Conservation (phyloP, 768 basidiomycete genomes). For the Mycena alexandri region DNA sequence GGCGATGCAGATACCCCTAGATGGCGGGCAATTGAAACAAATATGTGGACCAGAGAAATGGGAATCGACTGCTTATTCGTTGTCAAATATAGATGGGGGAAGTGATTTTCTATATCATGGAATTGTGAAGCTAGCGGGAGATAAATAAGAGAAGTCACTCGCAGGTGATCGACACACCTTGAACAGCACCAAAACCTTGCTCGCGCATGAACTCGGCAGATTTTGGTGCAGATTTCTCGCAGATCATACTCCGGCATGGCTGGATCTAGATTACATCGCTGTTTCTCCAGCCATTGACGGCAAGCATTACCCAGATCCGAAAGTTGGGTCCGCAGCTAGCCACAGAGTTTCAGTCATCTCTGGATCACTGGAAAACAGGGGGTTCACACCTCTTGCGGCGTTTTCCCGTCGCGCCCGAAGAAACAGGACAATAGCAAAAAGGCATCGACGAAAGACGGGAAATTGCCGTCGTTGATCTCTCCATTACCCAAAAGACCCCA, state of each 20-base stretch:
- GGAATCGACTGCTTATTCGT: slow-evolving; percentile 66
- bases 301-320: slow-evolving; percentile 57
- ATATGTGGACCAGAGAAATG: slow-evolving; percentile 71
- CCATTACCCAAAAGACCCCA: slow-evolving; percentile 60
- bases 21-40: slow-evolving; percentile 64
- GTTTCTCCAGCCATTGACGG: slow-evolving; percentile 49
- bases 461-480: slow-evolving; percentile 6
- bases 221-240: slow-evolving; percentile 51
- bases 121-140: slow-evolving; percentile 51
- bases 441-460: slow-evolving; percentile 41
- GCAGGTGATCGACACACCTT: slow-evolving; percentile 45
- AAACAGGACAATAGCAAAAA: slow-evolving; percentile 67
- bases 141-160: not conserved
- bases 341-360: not conserved
- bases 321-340: slow-evolving; percentile 56
- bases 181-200: slow-evolving; percentile 60
- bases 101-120: slow-evolving; percentile 62
- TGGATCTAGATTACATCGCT: slow-evolving; percentile 46
- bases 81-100: slow-evolving; percentile 70
- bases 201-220: slow-evolving; percentile 65
- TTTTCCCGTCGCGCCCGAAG: slow-evolving; percentile 50
- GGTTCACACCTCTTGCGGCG: slow-evolving; percentile 55
- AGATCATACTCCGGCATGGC: slow-evolving; percentile 50
- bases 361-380: not conserved
- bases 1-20: slow-evolving; percentile 66